Evolutionary conservation across 2,329 filamentous ascomycete species (phyloP), one percentile per base, ranked within the genome.

Genomic region (Nothomitra cinnamomea): DNA sequence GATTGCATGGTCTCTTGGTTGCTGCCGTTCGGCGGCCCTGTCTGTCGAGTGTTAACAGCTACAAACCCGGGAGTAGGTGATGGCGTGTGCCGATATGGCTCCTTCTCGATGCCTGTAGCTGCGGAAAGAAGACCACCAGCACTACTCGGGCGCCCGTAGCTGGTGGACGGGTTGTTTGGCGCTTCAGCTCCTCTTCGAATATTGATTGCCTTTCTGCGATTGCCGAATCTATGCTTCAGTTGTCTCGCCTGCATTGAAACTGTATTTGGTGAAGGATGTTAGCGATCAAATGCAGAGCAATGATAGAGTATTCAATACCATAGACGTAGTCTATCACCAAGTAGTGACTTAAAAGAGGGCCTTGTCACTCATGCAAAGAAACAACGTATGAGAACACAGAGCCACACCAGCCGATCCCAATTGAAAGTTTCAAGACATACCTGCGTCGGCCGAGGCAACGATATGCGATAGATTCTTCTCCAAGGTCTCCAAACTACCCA

Each of bases 401-500:
- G 38, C 5, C 4, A 15, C 38, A 41, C 5, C 38, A 13, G 17
- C 5, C 17, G 35, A 5, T n/a, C 38, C 5, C 5, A 19, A 41
- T 19, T 15, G 38, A n/a, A 41, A 41, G 35, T 24, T 43, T 36
- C 24, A 53, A 53, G 7, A 55, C 70, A 60, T 64, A 77, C 76
- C 80, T 70, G 87, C 83, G 63, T 94, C 87, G 2, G 87, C 87
- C 62, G 82, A 80, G 63, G 87, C 86, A 59, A 85, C 87, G 43
- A 94, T 77, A 58, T 84, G 76, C 38, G 80, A 78, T 36, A 94
- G 70, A 57, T 87, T 83, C 65, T 82, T 80, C 66, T 94, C 86
- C 25, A 94, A 67, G 51, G 94, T 89, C 60, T 92, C 86, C 60
- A 94, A 71, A 0, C 87, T 90, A 12, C 82, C 86, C 38, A 94